Conservation (phyloP, 2,329 filamentous ascomycete genomes). For the Aspergillus melleus region DNA sequence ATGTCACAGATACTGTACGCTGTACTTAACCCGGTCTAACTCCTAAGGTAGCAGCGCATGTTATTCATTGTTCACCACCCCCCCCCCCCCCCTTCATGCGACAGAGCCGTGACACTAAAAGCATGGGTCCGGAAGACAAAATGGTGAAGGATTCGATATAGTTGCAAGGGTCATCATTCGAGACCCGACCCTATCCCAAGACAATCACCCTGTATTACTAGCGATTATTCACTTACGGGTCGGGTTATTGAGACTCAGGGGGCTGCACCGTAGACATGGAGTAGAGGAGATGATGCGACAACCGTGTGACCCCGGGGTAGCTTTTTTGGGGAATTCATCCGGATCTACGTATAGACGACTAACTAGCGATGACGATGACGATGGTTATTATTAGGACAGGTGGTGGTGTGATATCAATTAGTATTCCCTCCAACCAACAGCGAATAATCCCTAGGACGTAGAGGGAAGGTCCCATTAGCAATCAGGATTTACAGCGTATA, state of each 20-base stretch:
- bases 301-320: slow-evolving; percentile 5
- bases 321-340: slow-evolving; percentile 14
- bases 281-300: slow-evolving; percentile 4
- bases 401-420: slow-evolving; percentile 4
- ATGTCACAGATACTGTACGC: slow-evolving; percentile 5
- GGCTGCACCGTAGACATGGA: not conserved
- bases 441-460: not conserved
- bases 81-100: not conserved
- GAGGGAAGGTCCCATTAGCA: not conserved
- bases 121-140: not conserved
- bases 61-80: not conserved
- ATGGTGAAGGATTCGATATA: not conserved
- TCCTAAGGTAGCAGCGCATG: not conserved
- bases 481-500: no score
- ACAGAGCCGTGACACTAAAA: not conserved
- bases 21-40: not conserved
- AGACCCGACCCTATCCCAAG: not conserved
- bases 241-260: no score
- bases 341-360: not conserved
- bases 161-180: not conserved
- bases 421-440: not conserved
- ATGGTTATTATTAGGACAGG: not conserved
- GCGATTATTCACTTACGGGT: not conserved
- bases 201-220: not conserved
- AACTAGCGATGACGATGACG: not conserved